phyloP scores from a whole-genome alignment of 768 basidiomycete genomes.

The Russula dissimulans region DNA sequence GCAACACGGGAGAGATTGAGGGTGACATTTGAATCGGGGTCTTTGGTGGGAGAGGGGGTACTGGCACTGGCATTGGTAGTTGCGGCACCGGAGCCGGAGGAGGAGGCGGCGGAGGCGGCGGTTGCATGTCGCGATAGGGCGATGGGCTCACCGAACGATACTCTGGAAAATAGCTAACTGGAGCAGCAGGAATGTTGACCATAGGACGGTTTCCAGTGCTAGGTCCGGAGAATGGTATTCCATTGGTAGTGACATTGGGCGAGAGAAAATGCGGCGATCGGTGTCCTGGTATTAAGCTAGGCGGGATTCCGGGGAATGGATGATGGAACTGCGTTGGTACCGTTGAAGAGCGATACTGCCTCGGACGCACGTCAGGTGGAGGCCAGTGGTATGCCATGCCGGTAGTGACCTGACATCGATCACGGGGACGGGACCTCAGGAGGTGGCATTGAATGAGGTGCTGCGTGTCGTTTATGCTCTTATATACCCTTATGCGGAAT shows the following conservation, averaged over 20 bases:
- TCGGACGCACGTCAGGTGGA: not conserved
- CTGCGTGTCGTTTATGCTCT: no score
- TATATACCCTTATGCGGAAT: no score
- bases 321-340: not conserved
- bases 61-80: not conserved
- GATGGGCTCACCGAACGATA: not conserved
- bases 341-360: constrained; percentile 5
- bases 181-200: not conserved
- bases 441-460: no score
- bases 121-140: not conserved
- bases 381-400: not conserved
- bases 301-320: not conserved
- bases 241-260: not conserved
- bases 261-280: not conserved
- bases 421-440: not conserved
- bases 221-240: not conserved
- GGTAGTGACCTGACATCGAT: not conserved
- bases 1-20: not conserved
- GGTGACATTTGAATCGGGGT: not conserved
- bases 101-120: not conserved
- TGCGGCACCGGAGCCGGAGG: not conserved
- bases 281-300: constrained; percentile 9
- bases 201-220: not conserved
- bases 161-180: not conserved
- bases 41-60: constrained; percentile 15